A percentile compares a stretch with the other conserved stretches of the same genome.
phyloP scores from a whole-genome alignment of 2,329 filamentous ascomycete species.

The Aspergillus udagawae region DNA sequence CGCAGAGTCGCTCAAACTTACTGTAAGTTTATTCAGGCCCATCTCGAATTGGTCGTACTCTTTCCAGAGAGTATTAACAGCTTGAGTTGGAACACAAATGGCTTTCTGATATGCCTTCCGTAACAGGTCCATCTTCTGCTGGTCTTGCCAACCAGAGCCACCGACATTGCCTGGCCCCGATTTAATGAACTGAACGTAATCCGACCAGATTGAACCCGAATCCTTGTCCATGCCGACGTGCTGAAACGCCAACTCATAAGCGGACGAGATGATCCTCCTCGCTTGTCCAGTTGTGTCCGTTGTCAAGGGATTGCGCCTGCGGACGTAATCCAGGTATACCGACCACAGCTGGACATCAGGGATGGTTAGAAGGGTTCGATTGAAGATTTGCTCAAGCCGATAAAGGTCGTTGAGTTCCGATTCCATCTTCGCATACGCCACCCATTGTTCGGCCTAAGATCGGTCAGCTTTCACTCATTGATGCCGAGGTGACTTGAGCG shows the following conservation, averaged over 20 bases:
- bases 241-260: constrained; percentile 88
- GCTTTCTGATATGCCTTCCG: constrained; percentile 91
- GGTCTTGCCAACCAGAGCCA: constrained; percentile 88
- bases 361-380: constrained; percentile 70
- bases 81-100: constrained; percentile 78
- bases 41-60: constrained; percentile 98
- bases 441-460: constrained; percentile 81
- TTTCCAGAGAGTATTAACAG: constrained; percentile 84
- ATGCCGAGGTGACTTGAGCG: neutral
- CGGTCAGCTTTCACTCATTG: constrained; percentile 30
- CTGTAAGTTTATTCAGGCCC: constrained; percentile 85
- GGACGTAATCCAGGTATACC: constrained; percentile 91
- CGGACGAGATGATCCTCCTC: constrained; percentile 73
- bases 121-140: constrained; percentile 94
- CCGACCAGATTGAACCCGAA: constrained; percentile 83
- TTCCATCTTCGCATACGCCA: constrained; percentile 84
- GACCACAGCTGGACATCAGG: constrained; percentile 87
- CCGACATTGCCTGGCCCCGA: constrained; percentile 80
- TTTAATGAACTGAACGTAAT: constrained; percentile 92
- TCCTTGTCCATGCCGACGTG: constrained; percentile 90
- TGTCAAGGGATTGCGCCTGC: constrained; percentile 80
- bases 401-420: constrained; percentile 78
- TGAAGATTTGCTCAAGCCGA: constrained; percentile 79
- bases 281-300: constrained; percentile 72
- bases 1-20: constrained; percentile 35